Percentiles rank a stretch among this genome's conserved stretches.
Conservation (phyloP, 306 rosid genomes). For the Vicia sativa region DNA sequence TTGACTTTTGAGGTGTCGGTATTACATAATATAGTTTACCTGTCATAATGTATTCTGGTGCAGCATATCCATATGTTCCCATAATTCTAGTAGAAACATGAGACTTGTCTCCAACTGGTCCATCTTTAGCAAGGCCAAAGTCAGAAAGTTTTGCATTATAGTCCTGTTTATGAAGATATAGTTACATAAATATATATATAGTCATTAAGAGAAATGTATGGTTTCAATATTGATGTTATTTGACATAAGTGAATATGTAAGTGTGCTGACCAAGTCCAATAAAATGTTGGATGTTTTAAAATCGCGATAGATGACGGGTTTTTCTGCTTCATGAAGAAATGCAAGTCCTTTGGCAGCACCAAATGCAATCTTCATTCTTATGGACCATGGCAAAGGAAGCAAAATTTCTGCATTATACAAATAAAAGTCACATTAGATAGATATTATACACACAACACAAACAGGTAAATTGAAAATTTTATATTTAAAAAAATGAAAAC, state of each 20-base stretch:
- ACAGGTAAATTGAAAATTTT: no score
- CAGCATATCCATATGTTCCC: slow-evolving; percentile 99
- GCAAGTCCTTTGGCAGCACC: slow-evolving; percentile 99
- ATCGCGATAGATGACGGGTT: slow-evolving; percentile 98
- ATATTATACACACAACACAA: neutral
- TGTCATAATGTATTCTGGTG: slow-evolving; percentile 95
- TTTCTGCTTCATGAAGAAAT: slow-evolving; percentile 94
- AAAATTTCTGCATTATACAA: slow-evolving; percentile 63
- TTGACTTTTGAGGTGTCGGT: no score
- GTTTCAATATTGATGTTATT: no score
- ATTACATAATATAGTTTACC: slow-evolving; percentile 43
- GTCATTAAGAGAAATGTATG: neutral
- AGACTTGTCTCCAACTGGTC: slow-evolving; percentile 95
- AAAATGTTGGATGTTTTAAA: slow-evolving; percentile 94
- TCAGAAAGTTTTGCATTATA: slow-evolving; percentile 96
- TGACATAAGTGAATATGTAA: no score
- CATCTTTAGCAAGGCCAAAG: slow-evolving; percentile 95
- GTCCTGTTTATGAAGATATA: slow-evolving; percentile 50
- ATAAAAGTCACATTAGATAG: neutral
- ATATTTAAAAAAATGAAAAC: no score
- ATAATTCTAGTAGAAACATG: slow-evolving; percentile 95
- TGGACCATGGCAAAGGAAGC: slow-evolving; percentile 95
- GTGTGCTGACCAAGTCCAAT: slow-evolving; percentile 68
- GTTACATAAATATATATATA: slow-evolving; percentile 16
- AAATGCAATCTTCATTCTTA: slow-evolving; percentile 94